Conservation (phyloP, 169 alveolate species). For the Plasmodium relictum region DNA sequence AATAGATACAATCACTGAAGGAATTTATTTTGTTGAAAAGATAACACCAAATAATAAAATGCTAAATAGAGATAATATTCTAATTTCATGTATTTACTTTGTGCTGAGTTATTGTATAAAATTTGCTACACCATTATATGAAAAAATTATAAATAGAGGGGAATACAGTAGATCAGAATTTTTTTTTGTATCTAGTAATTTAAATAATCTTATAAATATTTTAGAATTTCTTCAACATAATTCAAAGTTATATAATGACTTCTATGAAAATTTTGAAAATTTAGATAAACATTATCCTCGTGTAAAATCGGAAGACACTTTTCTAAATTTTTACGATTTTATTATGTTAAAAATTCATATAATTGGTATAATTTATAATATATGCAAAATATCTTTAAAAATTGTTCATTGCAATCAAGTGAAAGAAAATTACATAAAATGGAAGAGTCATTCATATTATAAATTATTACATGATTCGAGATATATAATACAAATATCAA, state of each 20-base stretch:
- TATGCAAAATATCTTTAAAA: not conserved
- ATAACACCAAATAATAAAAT: not conserved
- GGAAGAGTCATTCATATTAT: too few relatives aligned
- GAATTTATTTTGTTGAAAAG: not conserved
- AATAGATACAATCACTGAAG: slow-evolving; percentile 1
- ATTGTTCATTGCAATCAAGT: too few relatives aligned
- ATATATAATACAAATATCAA: too few relatives aligned
- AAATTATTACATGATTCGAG: too few relatives aligned
- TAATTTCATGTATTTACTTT: slow-evolving; percentile 14
- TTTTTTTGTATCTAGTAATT: not conserved
- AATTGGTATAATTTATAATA: not conserved
- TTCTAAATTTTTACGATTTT: not conserved
- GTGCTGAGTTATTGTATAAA: not conserved
- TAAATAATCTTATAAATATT: not conserved
- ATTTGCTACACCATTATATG: slow-evolving; percentile 27
- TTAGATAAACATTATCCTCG: slow-evolving; percentile 12
- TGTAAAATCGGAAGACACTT: not conserved
- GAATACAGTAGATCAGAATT: not conserved
- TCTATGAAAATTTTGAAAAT: not conserved
- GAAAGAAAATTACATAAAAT: too few relatives aligned
- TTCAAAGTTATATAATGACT: slow-evolving; percentile 6
- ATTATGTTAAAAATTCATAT: not conserved
- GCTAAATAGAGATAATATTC: slow-evolving; percentile 14
- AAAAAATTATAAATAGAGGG: not conserved
- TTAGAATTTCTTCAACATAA: slow-evolving; percentile 23